Evolutionary conservation across 768 basidiomycete species (phyloP).

Genomic region (Trichaptum fuscoviolaceum): DNA sequence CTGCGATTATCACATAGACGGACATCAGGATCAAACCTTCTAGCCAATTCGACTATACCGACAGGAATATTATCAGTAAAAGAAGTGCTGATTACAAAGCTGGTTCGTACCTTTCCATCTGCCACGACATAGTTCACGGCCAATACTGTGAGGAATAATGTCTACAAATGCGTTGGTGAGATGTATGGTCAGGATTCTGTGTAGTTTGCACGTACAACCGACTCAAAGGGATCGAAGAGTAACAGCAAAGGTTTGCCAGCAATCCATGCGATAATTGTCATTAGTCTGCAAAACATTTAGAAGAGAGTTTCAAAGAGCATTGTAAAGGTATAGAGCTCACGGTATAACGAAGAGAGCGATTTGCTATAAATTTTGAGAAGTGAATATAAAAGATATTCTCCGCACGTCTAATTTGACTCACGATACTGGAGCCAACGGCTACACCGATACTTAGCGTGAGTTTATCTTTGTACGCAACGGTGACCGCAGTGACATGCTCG

Average conservation of each 20-base stretch:
- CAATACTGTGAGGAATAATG: slow-evolving; percentile 19
- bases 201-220: slow-evolving; percentile 43
- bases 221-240: slow-evolving; percentile 88
- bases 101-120: background rate
- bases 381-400: background rate
- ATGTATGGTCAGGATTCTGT: slow-evolving; percentile 25
- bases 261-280: slow-evolving; percentile 74
- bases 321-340: slow-evolving; percentile 34
- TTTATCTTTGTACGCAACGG: slow-evolving; percentile 87
- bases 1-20: slow-evolving; percentile 69
- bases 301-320: background rate
- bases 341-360: slow-evolving; percentile 83
- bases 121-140: background rate
- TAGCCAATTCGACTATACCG: slow-evolving; percentile 82
- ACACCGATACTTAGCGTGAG: slow-evolving; percentile 83
- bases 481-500: slow-evolving; percentile 89
- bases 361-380: slow-evolving; percentile 43
- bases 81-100: too few relatives aligned
- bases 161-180: slow-evolving; percentile 43
- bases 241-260: slow-evolving; percentile 75
- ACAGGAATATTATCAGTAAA: background rate
- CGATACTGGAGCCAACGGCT: slow-evolving; percentile 83
- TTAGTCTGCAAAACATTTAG: slow-evolving; percentile 42
- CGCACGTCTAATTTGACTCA: slow-evolving; percentile 30
- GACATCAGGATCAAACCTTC: slow-evolving; percentile 79